Conservation (phyloP, 331 rosid genomes). For the Rhamnella rubrinervis region DNA sequence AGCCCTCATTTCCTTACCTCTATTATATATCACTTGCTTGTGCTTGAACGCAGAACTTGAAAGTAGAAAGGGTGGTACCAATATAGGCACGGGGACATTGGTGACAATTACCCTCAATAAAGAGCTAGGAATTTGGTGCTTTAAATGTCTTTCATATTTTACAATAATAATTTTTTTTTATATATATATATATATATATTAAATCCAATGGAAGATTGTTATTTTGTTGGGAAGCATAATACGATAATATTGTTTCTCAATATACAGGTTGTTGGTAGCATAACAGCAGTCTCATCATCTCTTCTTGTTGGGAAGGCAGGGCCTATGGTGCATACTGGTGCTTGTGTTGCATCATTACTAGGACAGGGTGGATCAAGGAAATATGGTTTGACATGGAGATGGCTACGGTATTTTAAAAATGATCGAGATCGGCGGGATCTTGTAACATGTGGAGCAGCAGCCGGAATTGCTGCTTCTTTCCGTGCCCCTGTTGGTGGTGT, state of each 20-base stretch:
- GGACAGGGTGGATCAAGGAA: conserved; percentile 85
- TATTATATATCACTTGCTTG: too few relatives aligned
- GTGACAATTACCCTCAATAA: too few relatives aligned
- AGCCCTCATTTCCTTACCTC: too few relatives aligned
- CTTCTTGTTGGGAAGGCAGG: conserved; percentile 92
- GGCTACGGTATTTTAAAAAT: conserved; percentile 74
- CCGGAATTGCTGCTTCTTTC: conserved; percentile 94
- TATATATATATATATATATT: neutral
- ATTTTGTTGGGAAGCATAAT: neutral
- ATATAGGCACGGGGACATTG: too few relatives aligned
- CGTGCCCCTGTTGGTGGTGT: conserved; percentile 98
- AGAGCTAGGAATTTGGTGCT: too few relatives aligned
- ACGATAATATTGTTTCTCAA: neutral
- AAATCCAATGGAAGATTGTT: neutral
- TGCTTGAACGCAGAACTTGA: too few relatives aligned
- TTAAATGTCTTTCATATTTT: too few relatives aligned
- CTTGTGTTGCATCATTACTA: conserved; percentile 84
- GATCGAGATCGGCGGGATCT: conserved; percentile 91
- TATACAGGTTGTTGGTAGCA: conserved; percentile 85
- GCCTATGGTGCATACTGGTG: conserved; percentile 96
- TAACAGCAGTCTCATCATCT: conserved; percentile 86
- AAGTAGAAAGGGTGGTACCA: too few relatives aligned
- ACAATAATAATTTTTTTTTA: too few relatives aligned
- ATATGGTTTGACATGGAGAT: conserved; percentile 70
- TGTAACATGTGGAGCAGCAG: conserved; percentile 86